Conservation (phyloP, 495 filamentous ascomycete species). For the Xylaria grammica region DNA sequence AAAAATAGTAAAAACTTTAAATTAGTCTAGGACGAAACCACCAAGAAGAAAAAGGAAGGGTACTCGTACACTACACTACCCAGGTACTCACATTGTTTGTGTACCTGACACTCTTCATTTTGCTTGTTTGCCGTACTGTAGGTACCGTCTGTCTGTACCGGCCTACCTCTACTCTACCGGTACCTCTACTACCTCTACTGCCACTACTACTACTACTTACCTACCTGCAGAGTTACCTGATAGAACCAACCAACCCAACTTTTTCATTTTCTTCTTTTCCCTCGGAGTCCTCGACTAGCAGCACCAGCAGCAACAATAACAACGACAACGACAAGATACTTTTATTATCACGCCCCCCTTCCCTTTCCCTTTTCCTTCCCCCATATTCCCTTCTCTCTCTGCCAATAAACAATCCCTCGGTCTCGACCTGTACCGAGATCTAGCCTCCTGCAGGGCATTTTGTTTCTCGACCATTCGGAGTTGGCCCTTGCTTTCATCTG, state of each 20-base stretch:
- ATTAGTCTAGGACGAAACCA: too few relatives aligned
- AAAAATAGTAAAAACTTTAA: too few relatives aligned
- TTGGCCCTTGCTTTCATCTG: neutral
- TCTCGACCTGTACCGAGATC: neutral
- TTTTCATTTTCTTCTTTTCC: neutral
- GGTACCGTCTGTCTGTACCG: too few relatives aligned
- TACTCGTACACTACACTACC: too few relatives aligned
- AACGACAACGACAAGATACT: too few relatives aligned
- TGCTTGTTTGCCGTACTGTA: too few relatives aligned
- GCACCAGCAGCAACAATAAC: too few relatives aligned
- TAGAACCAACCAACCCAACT: neutral
- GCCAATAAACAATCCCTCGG: neutral
- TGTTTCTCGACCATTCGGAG: neutral
- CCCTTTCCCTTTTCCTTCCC: neutral
- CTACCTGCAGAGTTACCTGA: neutral
- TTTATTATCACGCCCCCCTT: constrained; percentile 2
- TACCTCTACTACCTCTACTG: neutral
- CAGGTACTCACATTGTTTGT: too few relatives aligned
- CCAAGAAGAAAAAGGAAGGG: too few relatives aligned
- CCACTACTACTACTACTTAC: neutral
- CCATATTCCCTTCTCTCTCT: neutral
- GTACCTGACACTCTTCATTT: too few relatives aligned
- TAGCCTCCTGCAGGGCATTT: neutral
- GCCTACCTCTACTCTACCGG: too few relatives aligned
- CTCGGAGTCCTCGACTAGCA: neutral